phyloP scores from a whole-genome alignment of 805 yeast species.

The Wickerhamia fluorescens region DNA sequence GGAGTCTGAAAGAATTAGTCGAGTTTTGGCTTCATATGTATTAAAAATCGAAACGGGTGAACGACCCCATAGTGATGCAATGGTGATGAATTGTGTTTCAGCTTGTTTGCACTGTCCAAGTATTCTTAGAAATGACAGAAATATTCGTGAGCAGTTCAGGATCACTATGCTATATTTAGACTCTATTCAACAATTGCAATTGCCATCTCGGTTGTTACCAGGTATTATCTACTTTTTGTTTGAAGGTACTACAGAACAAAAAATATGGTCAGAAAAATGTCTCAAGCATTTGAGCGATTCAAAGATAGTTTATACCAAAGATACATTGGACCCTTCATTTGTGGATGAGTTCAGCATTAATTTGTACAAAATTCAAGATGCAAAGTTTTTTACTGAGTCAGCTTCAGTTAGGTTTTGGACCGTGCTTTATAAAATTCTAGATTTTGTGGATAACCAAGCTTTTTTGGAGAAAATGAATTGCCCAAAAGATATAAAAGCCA shows the following conservation, averaged over 20 bases:
- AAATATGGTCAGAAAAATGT: constrained; percentile 40
- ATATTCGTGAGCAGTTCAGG: constrained; percentile 2
- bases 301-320: constrained; percentile 3
- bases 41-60: constrained; percentile 1
- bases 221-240: constrained; percentile 50
- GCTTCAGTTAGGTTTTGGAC: constrained; percentile 44
- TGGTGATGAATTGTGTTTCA: not conserved
- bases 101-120: constrained; percentile 6
- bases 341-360: constrained; percentile 52
- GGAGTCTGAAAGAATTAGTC: constrained; percentile 18
- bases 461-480: constrained; percentile 22
- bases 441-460: constrained; percentile 24
- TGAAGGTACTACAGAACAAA: constrained; percentile 43
- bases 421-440: constrained; percentile 27
- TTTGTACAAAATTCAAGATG: constrained; percentile 47
- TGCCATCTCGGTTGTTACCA: constrained; percentile 21
- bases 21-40: constrained; percentile 5
- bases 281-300: constrained; percentile 1
- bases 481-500: constrained; percentile 22
- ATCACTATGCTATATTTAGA: not conserved
- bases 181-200: not conserved
- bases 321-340: constrained; percentile 19
- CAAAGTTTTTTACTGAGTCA: constrained; percentile 37
- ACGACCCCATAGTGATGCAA: not conserved
- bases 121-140: constrained; percentile 3